phyloP scores from a whole-genome alignment of 2,329 filamentous ascomycete genomes.

The Hypoxylon sp. region DNA sequence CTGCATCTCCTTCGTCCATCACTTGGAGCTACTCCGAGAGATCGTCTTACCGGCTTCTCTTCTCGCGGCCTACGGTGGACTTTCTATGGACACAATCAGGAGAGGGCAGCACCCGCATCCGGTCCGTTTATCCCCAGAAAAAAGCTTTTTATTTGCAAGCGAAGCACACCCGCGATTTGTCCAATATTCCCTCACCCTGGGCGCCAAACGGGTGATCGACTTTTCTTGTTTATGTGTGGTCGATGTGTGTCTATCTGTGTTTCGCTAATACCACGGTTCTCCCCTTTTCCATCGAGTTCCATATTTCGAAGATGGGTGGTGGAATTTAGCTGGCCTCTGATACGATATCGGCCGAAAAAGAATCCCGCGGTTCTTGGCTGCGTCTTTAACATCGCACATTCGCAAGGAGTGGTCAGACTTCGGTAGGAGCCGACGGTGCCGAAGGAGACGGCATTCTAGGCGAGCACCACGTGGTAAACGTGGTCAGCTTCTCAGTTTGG shows the following conservation, averaged over 20 bases:
- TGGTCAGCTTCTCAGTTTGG: conserved; percentile 44
- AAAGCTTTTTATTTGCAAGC: conserved; percentile 33
- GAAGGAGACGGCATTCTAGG: conserved; percentile 39
- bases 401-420: conserved; percentile 44
- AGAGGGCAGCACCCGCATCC: conserved; percentile 36
- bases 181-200: conserved; percentile 40
- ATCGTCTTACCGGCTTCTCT: conserved; percentile 37
- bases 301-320: conserved; percentile 18
- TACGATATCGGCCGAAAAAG: conserved; percentile 47
- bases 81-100: conserved; percentile 32
- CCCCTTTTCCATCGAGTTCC: conserved; percentile 42
- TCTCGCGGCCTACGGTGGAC: conserved; percentile 34
- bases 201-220: conserved; percentile 36
- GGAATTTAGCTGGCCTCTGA: conserved; percentile 25
- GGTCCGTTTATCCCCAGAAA: conserved; percentile 46
- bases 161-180: conserved; percentile 38
- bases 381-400: conserved; percentile 39
- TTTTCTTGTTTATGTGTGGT: conserved; percentile 14
- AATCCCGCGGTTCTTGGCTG: conserved; percentile 43
- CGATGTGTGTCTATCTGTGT: conserved; percentile 25
- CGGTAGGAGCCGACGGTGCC: conserved; percentile 44
- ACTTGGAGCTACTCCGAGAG: conserved; percentile 32
- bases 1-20: conserved; percentile 31
- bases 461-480: conserved; percentile 46
- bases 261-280: conserved; percentile 39